A percentile compares a stretch with the other conserved stretches of the same genome.
phyloP scores from a whole-genome alignment of 2,329 filamentous ascomycete genomes.

The Fusarium longipes region DNA sequence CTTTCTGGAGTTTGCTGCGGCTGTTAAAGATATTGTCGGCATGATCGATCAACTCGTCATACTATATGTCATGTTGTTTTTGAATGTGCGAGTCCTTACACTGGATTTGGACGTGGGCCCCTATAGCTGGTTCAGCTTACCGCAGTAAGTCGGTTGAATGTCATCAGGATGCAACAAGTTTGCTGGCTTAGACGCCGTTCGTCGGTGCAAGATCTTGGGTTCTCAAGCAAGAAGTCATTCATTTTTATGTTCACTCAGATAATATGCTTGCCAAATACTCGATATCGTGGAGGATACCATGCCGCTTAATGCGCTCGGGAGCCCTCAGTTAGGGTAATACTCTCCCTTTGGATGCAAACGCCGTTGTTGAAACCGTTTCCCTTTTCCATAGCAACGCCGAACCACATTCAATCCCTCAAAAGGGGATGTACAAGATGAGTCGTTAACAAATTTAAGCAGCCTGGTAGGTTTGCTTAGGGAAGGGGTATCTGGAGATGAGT shows the following conservation, averaged over 20 bases:
- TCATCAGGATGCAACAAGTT: slow-evolving; percentile 3
- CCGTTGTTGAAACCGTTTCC: slow-evolving; percentile 68
- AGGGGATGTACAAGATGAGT: slow-evolving; percentile 44
- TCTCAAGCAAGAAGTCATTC: slow-evolving; percentile 43
- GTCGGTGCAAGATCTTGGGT: slow-evolving; percentile 33
- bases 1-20: background rate
- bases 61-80: slow-evolving; percentile 12
- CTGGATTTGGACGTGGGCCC: slow-evolving; percentile 10
- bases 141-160: background rate
- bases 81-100: slow-evolving; percentile 5
- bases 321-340: slow-evolving; percentile 44
- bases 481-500: slow-evolving; percentile 72
- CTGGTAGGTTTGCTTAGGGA: slow-evolving; percentile 82
- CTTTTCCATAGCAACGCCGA: slow-evolving; percentile 58
- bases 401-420: slow-evolving; percentile 44
- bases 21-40: slow-evolving; percentile 2
- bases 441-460: slow-evolving; percentile 52
- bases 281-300: slow-evolving; percentile 59
- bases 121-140: slow-evolving; percentile 21
- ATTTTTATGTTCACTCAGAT: slow-evolving; percentile 44
- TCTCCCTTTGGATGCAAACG: slow-evolving; percentile 54
- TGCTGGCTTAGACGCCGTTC: slow-evolving; percentile 21
- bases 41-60: slow-evolving; percentile 11
- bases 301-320: slow-evolving; percentile 50
- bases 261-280: slow-evolving; percentile 47